Base-by-base conservation (phyloP, 306 rosid genomes). In the Castanea mollissima region DNA sequence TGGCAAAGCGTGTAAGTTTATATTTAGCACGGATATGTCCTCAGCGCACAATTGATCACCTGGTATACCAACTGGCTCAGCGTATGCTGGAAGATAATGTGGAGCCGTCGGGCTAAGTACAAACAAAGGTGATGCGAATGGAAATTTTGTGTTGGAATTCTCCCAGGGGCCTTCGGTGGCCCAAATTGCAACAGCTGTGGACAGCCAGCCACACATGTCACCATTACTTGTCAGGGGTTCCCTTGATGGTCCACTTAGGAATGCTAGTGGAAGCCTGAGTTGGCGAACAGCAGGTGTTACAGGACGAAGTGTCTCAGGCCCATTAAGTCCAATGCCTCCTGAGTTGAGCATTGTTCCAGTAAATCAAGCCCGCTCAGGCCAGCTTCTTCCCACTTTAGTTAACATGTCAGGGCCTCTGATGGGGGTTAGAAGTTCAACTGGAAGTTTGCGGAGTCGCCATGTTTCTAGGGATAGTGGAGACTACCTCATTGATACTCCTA, bases 211-310 rank as follows among this genome's bases (percentile, higher is more conserved):
- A 12, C 99, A 96, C 89, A 96, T 93, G 99, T 93, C 99, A 25
- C 99, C 98, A 12, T 89, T 96, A 89, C 99, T 96, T 86, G 99
- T 93, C 46, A 91, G 99, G 73, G 99, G 99, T 74, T 96, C 98
- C 82, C 91, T 96, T 82, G 99, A 96, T 78, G 98, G 97, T 79
- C 99, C 99, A 9, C 90, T 96, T 54, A 91, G 99, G 87, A 96
- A 91, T 88, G 94, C 93, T 77, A 96, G 99, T 79, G 99, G 99
- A 62, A 96, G 95, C 89, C 88, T 96, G 83, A 96, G 96, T 90
- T 96, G 99, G 99, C 88, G 98, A 88, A 90, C 98, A 65, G 92
- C 93, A 64, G 98, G 94, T 65, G 94, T 93, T 87, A 93, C 98
- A 1, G 98, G 99, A 41, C 90, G 99, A 80, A 96, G 96, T 79